Percentiles rank a stretch among this genome's conserved stretches.
Conservation (phyloP, 2,329 filamentous ascomycete species). For the Lojkania enalia region DNA sequence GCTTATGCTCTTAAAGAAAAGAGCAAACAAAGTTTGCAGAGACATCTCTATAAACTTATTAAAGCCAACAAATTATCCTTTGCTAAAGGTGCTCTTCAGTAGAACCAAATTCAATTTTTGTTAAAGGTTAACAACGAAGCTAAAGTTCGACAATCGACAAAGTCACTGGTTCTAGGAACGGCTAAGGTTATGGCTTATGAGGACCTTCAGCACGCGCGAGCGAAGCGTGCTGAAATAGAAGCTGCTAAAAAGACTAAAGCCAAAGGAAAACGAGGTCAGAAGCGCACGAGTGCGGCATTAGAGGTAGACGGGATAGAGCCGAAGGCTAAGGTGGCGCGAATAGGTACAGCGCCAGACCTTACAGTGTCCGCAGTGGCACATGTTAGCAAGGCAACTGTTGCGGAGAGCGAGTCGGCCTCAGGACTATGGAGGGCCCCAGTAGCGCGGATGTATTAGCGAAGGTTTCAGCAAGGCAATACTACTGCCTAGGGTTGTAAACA, state of each 20-base stretch:
- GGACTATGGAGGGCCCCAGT: constrained; percentile 4
- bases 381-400: neutral
- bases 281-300: constrained; percentile 8
- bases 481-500: neutral
- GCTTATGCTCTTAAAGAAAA: constrained; percentile 17
- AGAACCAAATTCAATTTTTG: constrained; percentile 33
- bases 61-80: constrained; percentile 29
- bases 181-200: constrained; percentile 30
- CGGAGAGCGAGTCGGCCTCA: constrained; percentile 2
- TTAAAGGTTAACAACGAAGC: constrained; percentile 31
- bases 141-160: constrained; percentile 27
- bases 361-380: neutral
- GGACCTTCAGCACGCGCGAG: constrained; percentile 22
- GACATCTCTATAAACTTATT: constrained; percentile 18
- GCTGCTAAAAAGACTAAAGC: constrained; percentile 20
- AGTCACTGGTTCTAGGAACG: constrained; percentile 24
- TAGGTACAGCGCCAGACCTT: neutral
- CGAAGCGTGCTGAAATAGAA: constrained; percentile 23
- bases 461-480: constrained; percentile 2
- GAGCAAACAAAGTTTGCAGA: constrained; percentile 21
- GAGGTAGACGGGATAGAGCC: constrained; percentile 3
- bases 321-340: constrained; percentile 5
- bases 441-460: constrained; percentile 4
- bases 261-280: constrained; percentile 10
- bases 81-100: constrained; percentile 24